Conservation (phyloP, 2,329 filamentous ascomycete species). For the Leptodontidium sp. region DNA sequence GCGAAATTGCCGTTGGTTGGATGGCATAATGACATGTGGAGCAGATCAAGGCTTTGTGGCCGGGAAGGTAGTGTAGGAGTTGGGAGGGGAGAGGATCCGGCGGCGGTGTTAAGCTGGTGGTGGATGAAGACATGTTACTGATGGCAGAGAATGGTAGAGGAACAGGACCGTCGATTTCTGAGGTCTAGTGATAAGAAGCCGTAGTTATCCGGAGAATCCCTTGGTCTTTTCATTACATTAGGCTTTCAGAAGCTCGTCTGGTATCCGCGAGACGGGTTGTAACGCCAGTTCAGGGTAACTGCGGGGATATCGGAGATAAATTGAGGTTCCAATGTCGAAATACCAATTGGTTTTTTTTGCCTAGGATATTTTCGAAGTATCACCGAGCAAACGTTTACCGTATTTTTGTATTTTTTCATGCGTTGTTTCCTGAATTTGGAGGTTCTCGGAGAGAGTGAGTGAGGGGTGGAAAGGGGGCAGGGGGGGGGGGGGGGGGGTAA, state of each 20-base stretch:
- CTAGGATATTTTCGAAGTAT: neutral
- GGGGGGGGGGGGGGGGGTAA: too few relatives aligned
- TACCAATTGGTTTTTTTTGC: neutral
- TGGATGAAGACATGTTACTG: slow-evolving; percentile 7
- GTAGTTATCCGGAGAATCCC: neutral
- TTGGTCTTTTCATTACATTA: too few relatives aligned
- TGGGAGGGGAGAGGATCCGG: slow-evolving; percentile 27
- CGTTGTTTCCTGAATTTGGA: neutral
- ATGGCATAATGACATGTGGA: slow-evolving; percentile 41
- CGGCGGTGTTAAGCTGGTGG: neutral
- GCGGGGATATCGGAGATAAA: neutral
- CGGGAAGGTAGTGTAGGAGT: slow-evolving; percentile 38
- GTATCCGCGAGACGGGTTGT: neutral
- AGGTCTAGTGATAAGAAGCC: neutral
- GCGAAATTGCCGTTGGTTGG: slow-evolving; percentile 36
- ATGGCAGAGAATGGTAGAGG: neutral
- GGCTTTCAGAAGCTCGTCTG: neutral
- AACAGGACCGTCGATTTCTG: neutral
- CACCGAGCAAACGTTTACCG: neutral
- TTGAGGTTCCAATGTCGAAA: neutral
- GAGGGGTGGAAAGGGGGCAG: neutral
- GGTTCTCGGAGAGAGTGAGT: too few relatives aligned
- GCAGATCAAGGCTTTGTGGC: slow-evolving; percentile 39
- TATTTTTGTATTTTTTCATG: neutral
- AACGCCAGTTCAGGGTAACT: neutral